Evolutionary conservation across 306 rosid genomes (phyloP).

Genomic region (Rosa multiflora): DNA sequence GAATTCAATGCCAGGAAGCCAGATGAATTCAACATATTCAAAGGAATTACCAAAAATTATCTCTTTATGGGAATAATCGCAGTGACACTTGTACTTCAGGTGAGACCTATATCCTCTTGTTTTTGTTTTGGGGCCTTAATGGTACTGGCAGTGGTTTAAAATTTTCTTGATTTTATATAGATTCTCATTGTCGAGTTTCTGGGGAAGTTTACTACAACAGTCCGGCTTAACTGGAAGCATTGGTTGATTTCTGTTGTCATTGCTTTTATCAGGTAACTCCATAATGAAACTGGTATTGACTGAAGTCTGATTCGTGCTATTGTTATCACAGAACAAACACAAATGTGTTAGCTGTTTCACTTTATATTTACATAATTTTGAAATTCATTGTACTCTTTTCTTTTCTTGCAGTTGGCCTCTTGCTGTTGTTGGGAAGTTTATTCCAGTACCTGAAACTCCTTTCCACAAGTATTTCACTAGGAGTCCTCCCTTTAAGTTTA

Average conservation of each 20-base stretch:
- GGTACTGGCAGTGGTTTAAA: neutral
- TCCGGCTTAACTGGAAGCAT: slow-evolving; percentile 64
- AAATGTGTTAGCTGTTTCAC: neutral
- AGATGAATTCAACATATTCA: slow-evolving; percentile 70
- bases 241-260: slow-evolving; percentile 74
- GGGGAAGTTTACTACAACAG: slow-evolving; percentile 72
- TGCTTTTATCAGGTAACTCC: slow-evolving; percentile 65
- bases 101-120: slow-evolving; percentile 18
- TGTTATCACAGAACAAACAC: neutral
- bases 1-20: slow-evolving; percentile 96
- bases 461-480: slow-evolving; percentile 21
- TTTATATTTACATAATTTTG: neutral
- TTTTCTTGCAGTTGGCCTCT: slow-evolving; percentile 81
- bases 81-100: slow-evolving; percentile 78
- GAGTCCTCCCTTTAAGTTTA: slow-evolving; percentile 5
- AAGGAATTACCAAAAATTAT: slow-evolving; percentile 64
- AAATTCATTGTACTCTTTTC: neutral
- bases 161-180: slow-evolving; percentile 29
- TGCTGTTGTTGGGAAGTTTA: slow-evolving; percentile 68
- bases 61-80: slow-evolving; percentile 79
- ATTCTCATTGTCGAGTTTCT: slow-evolving; percentile 70
- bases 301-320: neutral
- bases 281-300: neutral
- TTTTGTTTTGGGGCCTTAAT: slow-evolving; percentile 4
- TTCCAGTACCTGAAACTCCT: slow-evolving; percentile 58